Percentiles rank a stretch among this genome's conserved stretches.
phyloP scores from a whole-genome alignment of 164 flowering plant genomes.

The Chloranthus sessilifolius region DNA sequence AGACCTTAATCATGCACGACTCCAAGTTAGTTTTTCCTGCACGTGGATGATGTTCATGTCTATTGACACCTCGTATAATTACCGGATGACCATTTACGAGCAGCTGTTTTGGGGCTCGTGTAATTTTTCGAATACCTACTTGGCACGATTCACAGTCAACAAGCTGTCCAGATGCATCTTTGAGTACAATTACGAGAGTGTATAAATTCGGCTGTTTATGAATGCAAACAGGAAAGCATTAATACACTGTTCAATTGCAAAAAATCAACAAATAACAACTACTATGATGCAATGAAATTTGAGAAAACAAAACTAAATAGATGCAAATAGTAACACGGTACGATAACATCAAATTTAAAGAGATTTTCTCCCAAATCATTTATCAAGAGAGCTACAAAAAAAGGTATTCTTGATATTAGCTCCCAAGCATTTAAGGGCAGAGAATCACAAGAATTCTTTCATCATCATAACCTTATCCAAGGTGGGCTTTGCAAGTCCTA shows the following conservation, averaged over 20 bases:
- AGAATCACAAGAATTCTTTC: no score
- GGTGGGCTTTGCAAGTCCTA: no score
- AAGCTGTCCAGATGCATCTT: constrained; percentile 66
- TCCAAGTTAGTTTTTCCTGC: constrained; percentile 90
- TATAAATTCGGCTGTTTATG: constrained; percentile 75
- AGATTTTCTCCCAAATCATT: no score
- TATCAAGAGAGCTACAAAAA: neutral
- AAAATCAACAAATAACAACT: no score
- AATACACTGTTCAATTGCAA: no score
- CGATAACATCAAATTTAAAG: no score
- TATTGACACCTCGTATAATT: constrained; percentile 83
- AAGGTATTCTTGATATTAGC: no score
- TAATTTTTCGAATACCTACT: constrained; percentile 72
- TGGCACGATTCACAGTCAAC: constrained; percentile 95
- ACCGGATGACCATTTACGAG: constrained; percentile 87
- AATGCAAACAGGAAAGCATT: constrained; percentile 8
- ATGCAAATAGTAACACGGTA: no score
- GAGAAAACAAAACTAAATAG: no score
- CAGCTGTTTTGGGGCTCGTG: constrained; percentile 80
- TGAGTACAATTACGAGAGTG: constrained; percentile 71
- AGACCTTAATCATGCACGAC: constrained; percentile 96
- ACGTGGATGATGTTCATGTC: constrained; percentile 98
- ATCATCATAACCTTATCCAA: no score
- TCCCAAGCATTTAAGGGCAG: no score
- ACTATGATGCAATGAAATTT: no score